Conservation (phyloP, 208 protist genomes). For the Acanthamoeba triangularis region DNA sequence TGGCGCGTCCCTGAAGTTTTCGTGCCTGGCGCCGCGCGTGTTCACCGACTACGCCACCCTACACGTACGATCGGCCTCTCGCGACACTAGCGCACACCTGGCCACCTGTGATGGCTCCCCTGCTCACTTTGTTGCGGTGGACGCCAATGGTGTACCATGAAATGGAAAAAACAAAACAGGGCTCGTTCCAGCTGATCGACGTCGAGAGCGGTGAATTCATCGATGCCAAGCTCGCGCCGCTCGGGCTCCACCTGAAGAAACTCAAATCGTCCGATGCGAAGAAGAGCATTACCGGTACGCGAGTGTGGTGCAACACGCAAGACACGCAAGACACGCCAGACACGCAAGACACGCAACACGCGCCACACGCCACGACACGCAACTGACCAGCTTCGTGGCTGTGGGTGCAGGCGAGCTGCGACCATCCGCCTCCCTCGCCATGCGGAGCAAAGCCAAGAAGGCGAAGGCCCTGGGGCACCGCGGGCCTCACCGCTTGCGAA, state of each 20-base stretch:
- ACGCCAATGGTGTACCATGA: too few species aligned
- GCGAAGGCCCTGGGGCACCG: neutral
- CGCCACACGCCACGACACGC: too few species aligned
- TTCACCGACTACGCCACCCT: neutral
- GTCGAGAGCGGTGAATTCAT: constrained; percentile 43
- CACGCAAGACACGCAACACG: too few species aligned
- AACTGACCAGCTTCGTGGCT: too few species aligned
- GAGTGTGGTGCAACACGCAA: too few species aligned
- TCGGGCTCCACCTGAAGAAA: constrained; percentile 7
- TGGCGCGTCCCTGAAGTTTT: neutral
- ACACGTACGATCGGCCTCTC: neutral
- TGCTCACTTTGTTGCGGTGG: too few species aligned
- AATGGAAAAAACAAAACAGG: too few species aligned
- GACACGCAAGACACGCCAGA: too few species aligned
- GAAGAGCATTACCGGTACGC: neutral
- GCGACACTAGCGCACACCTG: too few species aligned
- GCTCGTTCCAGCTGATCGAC: constrained; percentile 2
- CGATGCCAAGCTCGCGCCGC: neutral
- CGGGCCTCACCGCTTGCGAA: neutral
- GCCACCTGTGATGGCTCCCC: too few species aligned
- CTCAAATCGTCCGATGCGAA: neutral
- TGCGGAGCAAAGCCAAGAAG: neutral
- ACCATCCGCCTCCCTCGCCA: neutral
- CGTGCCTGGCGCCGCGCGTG: constrained; percentile 22
- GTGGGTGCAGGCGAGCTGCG: neutral